Evolutionary conservation across 495 filamentous ascomycete species (phyloP), one percentile per base, ranked within the genome.

Genomic region (Chaetomidium leptoderma): DNA sequence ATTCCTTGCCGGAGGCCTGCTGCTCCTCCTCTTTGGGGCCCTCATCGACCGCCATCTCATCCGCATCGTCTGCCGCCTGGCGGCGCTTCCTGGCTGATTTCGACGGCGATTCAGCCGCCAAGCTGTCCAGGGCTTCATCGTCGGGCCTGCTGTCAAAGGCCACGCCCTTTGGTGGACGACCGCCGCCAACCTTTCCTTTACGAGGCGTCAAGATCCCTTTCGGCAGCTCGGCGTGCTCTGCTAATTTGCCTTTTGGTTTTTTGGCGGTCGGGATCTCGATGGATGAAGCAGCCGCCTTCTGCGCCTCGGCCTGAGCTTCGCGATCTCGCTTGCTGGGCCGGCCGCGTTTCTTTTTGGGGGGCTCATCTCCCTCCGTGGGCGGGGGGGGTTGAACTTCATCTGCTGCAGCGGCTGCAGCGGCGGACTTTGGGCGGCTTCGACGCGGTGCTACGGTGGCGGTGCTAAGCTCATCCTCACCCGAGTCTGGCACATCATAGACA

Each of bases 401-500:
- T 11, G 24, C 19, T n/a, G 53, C 44, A 29, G 19, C 33, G 1
- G 27, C 19, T 14, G 55, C 21, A n/a, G 21, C 19, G 47, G 27
- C 8, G 16, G 23, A 23, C 60, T 58, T 30, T 8, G 16, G 26
- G 17, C 30, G 33, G 17, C 35, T 21, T 7, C 40, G 17, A 10
- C 23, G 52, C 13, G 37, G 21, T 16, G 40, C 44, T 0, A 51
- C 49, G 7, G 26, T 36, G 6, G 54, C 27, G 1, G 52, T n/a
- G n/a, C 7, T 51, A 27, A 70, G 33, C 43, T 77, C 74, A 43
- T 70, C 68, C 36, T 70, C 70, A 10, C 58, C 71, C 3, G 74
- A 75, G 53, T 76, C 73, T 0, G 70, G 74, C 6, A 76, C 64
- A 13, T 76, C 73, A 60, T 77, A 77, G 24, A 75, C 45, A 26